Conservation (phyloP, 208 protist genomes). For the Leishmania arabica region DNA sequence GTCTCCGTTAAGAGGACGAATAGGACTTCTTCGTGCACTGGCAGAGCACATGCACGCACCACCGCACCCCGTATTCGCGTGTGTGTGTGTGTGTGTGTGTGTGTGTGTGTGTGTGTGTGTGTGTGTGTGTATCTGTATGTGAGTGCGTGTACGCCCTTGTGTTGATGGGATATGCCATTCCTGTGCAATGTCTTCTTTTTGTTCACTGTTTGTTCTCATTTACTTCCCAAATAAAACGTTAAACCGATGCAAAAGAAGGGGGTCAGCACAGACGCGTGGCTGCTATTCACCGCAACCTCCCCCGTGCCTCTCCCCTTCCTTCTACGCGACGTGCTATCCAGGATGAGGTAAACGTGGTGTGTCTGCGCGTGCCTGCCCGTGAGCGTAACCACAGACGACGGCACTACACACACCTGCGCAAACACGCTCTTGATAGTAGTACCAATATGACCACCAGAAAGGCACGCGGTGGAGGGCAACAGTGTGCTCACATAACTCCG, state of each 20-base stretch:
- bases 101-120: not conserved
- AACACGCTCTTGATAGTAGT: not conserved
- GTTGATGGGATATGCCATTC: not conserved
- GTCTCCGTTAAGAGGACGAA: slow-evolving; percentile 66
- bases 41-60: not conserved
- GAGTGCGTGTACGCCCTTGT: not conserved
- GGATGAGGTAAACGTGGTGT: not conserved
- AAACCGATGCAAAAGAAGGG: not conserved
- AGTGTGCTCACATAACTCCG: not conserved
- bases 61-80: not conserved
- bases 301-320: not conserved
- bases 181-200: not conserved
- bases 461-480: not conserved
- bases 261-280: not conserved
- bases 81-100: not conserved
- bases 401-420: not conserved
- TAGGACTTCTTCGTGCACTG: not conserved
- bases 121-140: slow-evolving; percentile 26
- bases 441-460: not conserved
- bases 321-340: not conserved
- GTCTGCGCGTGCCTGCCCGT: not conserved
- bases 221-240: not conserved
- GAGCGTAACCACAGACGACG: not conserved
- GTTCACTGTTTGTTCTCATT: not conserved
- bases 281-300: not conserved